Evolutionary conservation across 164 flowering plant genomes (phyloP), one percentile per base, ranked within the genome.

Genomic region (Nymphaea colorata): DNA sequence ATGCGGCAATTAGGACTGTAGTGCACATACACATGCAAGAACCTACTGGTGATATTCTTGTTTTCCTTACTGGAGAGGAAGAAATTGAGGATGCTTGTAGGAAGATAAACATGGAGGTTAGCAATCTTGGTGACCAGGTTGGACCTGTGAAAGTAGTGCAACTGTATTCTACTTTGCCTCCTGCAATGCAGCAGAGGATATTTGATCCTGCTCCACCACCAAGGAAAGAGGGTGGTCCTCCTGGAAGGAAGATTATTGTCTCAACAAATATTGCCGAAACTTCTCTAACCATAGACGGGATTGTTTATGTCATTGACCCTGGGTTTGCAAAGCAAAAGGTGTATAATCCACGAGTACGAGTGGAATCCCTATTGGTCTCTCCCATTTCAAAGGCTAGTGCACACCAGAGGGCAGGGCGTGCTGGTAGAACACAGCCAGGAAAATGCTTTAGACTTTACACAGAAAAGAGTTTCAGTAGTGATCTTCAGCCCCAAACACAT

Each of bases 381-480:
- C 98, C 98, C 61, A 89, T 91, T 71, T 91, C 96, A 17, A 89
- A 87, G 80, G 97, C 97, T 43, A 91, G 96, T 77, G 98, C 98
- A 43, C 97, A 91, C 76, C 97, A 94, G 72, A 81, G 97, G 71
- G 78, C 98, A 15, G 98, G 97, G 2, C 96, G 96, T 85, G 98
- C 97, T 72, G 98, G 98, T 72, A 89, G 98, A 84, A 94, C 98
- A n/a, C 96, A 87, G 66, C 98, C 98, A 1, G 98, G 97, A 42
- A 94, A 89, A 79, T 94, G 98, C 75, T 94, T 84, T 62, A 84
- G 98, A 72, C 87, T 94, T 2, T 94, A 91, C 73, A 94, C 98
- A 0, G 96, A 91, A 72, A 84, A 67, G 69, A 91, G 97, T 78
- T 93, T 91, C 74, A 65, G 78, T 36, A 81, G 82, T 73, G 98